A percentile compares a stretch with the other conserved stretches of the same genome.
These are phyloP conservation scores for Ceratocystis lukuohia DNA, from an alignment of 2,329 filamentous ascomycete genomes.

Conservation along the genomic window DNA sequence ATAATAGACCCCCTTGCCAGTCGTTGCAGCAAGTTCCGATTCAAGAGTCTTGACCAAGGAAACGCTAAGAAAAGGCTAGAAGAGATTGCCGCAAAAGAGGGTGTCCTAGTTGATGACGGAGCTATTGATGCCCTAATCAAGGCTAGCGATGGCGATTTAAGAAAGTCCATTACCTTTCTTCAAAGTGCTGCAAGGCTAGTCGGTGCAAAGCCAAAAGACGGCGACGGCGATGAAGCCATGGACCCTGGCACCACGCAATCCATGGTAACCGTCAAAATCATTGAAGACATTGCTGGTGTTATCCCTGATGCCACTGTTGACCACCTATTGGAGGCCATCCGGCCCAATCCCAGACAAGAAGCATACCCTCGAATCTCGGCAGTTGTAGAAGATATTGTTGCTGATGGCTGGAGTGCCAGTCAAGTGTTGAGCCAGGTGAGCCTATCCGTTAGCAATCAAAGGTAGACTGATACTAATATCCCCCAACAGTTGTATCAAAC, in stretches of 20 bases:
- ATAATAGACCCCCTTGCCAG: conserved; percentile 94
- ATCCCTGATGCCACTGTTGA: conserved; percentile 67
- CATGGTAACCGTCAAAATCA: conserved; percentile 58
- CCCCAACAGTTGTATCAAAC: conserved; percentile 57
- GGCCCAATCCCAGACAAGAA: conserved; percentile 49
- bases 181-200: conserved; percentile 88
- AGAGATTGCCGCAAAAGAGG: conserved; percentile 70
- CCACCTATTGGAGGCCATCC: conserved; percentile 58
- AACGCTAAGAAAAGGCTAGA: conserved; percentile 69
- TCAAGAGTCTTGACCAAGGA: conserved; percentile 83
- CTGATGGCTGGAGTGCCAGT: conserved; percentile 90
- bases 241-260: conserved; percentile 39
- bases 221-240: conserved; percentile 47
- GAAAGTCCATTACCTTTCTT: conserved; percentile 91
- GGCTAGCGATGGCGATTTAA: conserved; percentile 83
- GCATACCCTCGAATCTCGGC: conserved; percentile 63
- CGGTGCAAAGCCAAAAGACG: conserved; percentile 45
- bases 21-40: conserved; percentile 91
- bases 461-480: conserved; percentile 21
- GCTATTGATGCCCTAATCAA: conserved; percentile 72
- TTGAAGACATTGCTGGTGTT: conserved; percentile 93
- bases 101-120: conserved; percentile 60
- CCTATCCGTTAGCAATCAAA: not conserved
- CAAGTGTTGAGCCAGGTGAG: conserved; percentile 71
- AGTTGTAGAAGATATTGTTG: conserved; percentile 79